Conservation (phyloP, 2,329 filamentous ascomycete genomes). For the Verticillium longisporum region DNA sequence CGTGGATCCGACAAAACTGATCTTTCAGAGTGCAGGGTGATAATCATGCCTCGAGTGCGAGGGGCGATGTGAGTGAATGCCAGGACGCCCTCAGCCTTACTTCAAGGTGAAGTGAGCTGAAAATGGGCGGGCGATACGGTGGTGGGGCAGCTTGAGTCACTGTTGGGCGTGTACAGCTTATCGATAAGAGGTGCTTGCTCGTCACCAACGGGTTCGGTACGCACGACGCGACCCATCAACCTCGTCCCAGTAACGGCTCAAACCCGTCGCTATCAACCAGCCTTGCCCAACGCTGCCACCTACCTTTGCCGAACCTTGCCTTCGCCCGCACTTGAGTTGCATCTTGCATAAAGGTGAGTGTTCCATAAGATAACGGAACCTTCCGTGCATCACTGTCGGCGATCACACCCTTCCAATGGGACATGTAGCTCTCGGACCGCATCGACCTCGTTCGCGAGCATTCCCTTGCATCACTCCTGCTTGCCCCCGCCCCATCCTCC, state of each 20-base stretch:
- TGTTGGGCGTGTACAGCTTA: not conserved
- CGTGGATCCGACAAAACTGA: no score
- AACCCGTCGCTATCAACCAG: not conserved
- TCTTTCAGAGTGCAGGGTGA: no score
- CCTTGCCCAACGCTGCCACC: no score
- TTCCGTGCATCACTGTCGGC: not conserved
- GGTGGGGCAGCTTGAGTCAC: not conserved
- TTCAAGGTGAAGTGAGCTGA: not conserved
- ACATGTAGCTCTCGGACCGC: not conserved
- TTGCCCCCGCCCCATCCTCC: not conserved
- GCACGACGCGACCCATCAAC: not conserved
- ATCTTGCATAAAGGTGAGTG: not conserved
- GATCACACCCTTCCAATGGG: not conserved
- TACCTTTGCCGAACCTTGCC: not conserved
- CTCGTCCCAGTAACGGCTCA: not conserved
- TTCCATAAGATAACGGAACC: no score
- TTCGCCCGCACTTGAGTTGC: not conserved
- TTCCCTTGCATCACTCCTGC: not conserved
- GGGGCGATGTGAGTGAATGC: no score
- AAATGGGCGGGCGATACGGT: not conserved
- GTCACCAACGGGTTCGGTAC: not conserved
- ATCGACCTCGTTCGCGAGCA: not conserved
- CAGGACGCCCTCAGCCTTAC: no score
- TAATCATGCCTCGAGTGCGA: no score
- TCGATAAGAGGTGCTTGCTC: not conserved